Conservation (phyloP, 2,329 filamentous ascomycete genomes). For the Alternaria sp. region DNA sequence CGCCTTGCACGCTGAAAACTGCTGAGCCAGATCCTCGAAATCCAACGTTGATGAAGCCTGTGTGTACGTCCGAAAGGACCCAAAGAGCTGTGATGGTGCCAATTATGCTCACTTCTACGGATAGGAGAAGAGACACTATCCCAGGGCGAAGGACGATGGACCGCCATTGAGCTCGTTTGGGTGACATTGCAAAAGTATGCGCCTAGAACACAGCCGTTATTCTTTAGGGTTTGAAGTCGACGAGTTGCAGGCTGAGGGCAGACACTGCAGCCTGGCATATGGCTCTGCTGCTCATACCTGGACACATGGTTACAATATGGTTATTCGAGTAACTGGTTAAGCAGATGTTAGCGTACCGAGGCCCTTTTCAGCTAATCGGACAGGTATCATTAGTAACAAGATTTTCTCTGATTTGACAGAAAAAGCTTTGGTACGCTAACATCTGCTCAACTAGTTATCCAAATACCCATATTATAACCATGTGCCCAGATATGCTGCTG, state of each 20-base stretch:
- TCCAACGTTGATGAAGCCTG: neutral
- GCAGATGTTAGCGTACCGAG: slow-evolving; percentile 5
- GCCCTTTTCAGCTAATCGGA: slow-evolving; percentile 5
- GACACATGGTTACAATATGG: slow-evolving; percentile 7
- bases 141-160: neutral
- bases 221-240: neutral
- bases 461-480: slow-evolving; percentile 3
- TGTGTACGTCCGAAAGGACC: neutral
- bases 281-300: neutral
- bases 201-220: neutral
- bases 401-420: slow-evolving; percentile 7
- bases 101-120: neutral
- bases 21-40: neutral
- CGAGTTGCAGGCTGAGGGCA: neutral
- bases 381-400: slow-evolving; percentile 8
- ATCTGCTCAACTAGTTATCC: slow-evolving; percentile 4
- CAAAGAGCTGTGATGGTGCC: neutral
- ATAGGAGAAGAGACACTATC: neutral
- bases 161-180: neutral
- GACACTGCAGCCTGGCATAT: neutral
- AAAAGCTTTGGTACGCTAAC: slow-evolving; percentile 5
- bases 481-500: slow-evolving; percentile 1
- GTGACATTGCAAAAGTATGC: neutral
- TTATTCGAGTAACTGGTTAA: slow-evolving; percentile 9
- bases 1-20: neutral